Conservation (phyloP, 129 eudicot genomes). For the Mikania micrantha region DNA sequence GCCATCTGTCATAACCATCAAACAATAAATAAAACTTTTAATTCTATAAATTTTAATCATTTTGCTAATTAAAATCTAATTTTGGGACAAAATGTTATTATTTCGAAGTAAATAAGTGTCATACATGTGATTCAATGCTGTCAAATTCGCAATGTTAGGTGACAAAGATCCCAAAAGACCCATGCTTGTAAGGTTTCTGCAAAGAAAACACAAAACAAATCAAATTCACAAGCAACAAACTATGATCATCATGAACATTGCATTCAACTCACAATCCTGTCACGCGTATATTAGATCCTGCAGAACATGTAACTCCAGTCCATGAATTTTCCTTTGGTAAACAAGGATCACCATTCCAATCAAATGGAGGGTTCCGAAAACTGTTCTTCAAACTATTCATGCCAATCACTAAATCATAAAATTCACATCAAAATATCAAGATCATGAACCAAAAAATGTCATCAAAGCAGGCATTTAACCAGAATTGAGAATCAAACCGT, state of each 20-base stretch:
- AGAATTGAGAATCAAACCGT: slow-evolving; percentile 37
- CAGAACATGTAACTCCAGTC: slow-evolving; percentile 80
- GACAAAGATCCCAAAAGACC: slow-evolving; percentile 62
- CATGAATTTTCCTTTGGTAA: slow-evolving; percentile 72
- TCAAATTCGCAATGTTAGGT: slow-evolving; percentile 53
- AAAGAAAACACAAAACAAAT: slow-evolving; percentile 7
- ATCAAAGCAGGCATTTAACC: neutral
- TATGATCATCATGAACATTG: neutral
- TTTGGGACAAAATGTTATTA: too few relatives aligned
- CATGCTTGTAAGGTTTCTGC: slow-evolving; percentile 69
- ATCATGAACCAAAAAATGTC: neutral
- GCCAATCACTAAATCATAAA: slow-evolving; percentile 43
- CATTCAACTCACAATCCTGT: slow-evolving; percentile 55
- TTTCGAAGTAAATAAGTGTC: slow-evolving; percentile 17
- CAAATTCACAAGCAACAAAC: neutral
- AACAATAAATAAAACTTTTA: slow-evolving; percentile 12
- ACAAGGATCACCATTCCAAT: slow-evolving; percentile 98
- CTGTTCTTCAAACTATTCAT: slow-evolving; percentile 50
- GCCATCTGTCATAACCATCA: slow-evolving; percentile 49
- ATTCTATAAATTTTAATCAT: neutral
- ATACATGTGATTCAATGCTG: slow-evolving; percentile 59
- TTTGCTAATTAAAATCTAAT: too few relatives aligned
- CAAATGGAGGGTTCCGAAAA: slow-evolving; percentile 75
- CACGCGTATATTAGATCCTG: slow-evolving; percentile 58
- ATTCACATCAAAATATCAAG: neutral